Percentiles rank a stretch among this genome's conserved stretches.
Conservation (phyloP, 805 yeast species). For the Pichia cephalocereana region DNA sequence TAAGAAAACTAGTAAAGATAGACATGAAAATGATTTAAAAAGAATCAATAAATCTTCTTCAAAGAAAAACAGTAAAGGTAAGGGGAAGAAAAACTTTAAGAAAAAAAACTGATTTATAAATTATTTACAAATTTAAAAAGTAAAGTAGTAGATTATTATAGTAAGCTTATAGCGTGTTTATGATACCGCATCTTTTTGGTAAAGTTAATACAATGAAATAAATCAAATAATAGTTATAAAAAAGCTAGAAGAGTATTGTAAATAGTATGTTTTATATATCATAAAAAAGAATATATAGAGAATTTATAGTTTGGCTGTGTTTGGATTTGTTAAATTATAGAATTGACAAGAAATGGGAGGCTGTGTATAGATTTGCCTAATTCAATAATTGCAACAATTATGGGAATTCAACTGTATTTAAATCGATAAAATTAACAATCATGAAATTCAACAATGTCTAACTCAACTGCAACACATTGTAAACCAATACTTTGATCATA, state of each 20-base stretch:
- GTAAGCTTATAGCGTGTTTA: too few species aligned
- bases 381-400: neutral
- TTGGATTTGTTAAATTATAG: neutral
- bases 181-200: too few species aligned
- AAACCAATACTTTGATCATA: slow-evolving; percentile 54
- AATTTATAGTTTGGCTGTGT: too few species aligned
- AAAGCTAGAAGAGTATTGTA: too few species aligned
- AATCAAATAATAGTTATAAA: too few species aligned
- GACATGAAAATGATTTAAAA: slow-evolving; percentile 41
- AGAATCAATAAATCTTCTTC: slow-evolving; percentile 25
- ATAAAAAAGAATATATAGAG: too few species aligned
- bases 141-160: too few species aligned
- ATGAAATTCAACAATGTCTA: slow-evolving; percentile 50
- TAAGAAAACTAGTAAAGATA: slow-evolving; percentile 72
- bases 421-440: slow-evolving; percentile 29
- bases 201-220: too few species aligned
- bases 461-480: slow-evolving; percentile 56
- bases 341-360: neutral
- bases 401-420: too few species aligned
- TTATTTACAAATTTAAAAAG: too few species aligned
- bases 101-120: slow-evolving; percentile 5
- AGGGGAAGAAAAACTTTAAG: slow-evolving; percentile 20
- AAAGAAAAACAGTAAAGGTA: slow-evolving; percentile 17
- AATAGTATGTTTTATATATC: too few species aligned
- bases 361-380: neutral